Evolutionary conservation across 2,329 filamentous ascomycete species (phyloP), one percentile per base, ranked within the genome.

Genomic region (Cytospora piceae): DNA sequence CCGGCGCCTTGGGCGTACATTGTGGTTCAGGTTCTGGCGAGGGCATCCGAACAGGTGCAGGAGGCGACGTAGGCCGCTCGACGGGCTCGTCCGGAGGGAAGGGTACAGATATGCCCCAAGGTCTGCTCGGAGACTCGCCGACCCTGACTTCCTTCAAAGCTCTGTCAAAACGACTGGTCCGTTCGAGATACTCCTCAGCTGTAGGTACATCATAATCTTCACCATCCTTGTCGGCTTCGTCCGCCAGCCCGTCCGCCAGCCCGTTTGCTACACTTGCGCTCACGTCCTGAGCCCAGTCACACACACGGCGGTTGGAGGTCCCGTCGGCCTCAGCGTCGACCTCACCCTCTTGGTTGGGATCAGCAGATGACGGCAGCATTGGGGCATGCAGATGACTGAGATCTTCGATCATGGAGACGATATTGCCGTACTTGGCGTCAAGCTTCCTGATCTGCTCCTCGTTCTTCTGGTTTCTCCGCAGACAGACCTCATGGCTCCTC

Each of bases 331-430:
- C 71, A 6, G 65, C 68, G 7, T n/a, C 39, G 29, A 53, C 27
- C 27, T 27, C 22, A 6, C 20, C 17, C 17, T 77, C 53, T 81
- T 79, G 69, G 77, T 83, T 80, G 69, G 85, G 83, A 58, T 83
- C 82, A 6, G 81, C 79, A 49, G 46, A 24, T 24, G 46, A 49
- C 24, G 46, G 91, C 32, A 97, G 81, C 87, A 95, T 93, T 7
- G 92, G 89, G 74, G 95, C 91, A 74, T 98, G 94, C 71, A 96
- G 92, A 69, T 90, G 86, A 58, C 93, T 92, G 49, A 98, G 82
- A 11, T 93, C 93, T 75, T 95, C 90, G 68, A 98, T 96, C 94
- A 98, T 97, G 78, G 87, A 96, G 71, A 92, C 93, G 53, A 97
- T 81, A 75, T 90, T 94, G 70, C 93, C 93, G 75, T 97, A 98